Evolutionary conservation across 164 flowering plant genomes (phyloP).

Genomic region (Chimonanthus praecox): DNA sequence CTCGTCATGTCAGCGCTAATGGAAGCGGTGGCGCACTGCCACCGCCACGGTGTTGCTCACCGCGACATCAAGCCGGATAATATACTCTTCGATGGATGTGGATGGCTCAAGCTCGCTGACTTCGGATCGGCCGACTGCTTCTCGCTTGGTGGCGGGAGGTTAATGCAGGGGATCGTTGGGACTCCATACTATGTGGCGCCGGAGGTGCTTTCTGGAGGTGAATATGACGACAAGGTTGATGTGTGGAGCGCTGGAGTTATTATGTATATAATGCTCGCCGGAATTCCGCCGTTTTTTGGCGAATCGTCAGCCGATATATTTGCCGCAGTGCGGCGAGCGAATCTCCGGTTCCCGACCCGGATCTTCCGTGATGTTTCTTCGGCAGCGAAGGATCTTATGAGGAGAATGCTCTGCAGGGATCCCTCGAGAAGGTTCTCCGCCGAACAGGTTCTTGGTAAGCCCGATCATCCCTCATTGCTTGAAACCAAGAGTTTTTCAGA

Average conservation of each 20-base stretch:
- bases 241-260: constrained; percentile 86
- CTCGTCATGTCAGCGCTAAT: constrained; percentile 35
- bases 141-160: constrained; percentile 14
- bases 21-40: constrained; percentile 63
- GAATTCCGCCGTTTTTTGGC: constrained; percentile 69
- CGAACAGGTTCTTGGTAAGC: constrained; percentile 78
- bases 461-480: no score
- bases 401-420: constrained; percentile 70
- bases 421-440: constrained; percentile 63
- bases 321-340: constrained; percentile 58
- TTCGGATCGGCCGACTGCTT: constrained; percentile 75
- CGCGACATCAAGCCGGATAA: constrained; percentile 86
- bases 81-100: constrained; percentile 43
- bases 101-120: constrained; percentile 52
- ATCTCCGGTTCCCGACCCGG: constrained; percentile 59
- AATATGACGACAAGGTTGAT: constrained; percentile 74
- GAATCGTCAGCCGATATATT: constrained; percentile 64
- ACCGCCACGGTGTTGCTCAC: constrained; percentile 60
- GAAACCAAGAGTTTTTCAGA: no score
- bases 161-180: constrained; percentile 64
- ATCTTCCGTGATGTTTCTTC: constrained; percentile 52
- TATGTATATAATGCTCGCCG: constrained; percentile 69
- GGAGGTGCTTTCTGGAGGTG: constrained; percentile 57
- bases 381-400: constrained; percentile 58
- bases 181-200: constrained; percentile 94